Percentiles rank a stretch among this genome's conserved stretches.
Conservation (phyloP, 2,329 filamentous ascomycete species). For the Fusarium decemcellulare region DNA sequence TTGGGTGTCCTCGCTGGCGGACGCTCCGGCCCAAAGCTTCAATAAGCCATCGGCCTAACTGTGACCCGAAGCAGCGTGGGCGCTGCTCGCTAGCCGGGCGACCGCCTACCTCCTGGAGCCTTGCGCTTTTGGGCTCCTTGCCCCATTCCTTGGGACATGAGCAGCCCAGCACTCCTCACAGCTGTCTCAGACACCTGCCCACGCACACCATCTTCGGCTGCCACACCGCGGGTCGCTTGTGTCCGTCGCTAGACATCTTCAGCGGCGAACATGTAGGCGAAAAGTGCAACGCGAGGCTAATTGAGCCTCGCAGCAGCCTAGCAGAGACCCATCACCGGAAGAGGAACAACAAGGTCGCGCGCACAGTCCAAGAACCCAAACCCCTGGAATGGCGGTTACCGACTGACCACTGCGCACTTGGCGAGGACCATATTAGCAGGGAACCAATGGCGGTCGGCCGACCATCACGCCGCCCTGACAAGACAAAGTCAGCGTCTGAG, state of each 20-base stretch:
- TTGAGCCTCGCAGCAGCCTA: constrained; percentile 6
- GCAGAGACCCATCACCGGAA: not conserved
- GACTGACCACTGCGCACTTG: not conserved
- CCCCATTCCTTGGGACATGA: constrained; percentile 9
- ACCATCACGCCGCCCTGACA: not conserved
- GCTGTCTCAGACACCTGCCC: constrained; percentile 9
- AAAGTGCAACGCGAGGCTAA: constrained; percentile 3
- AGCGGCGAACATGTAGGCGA: constrained; percentile 28
- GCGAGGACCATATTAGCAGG: constrained; percentile 1
- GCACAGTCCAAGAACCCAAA: not conserved
- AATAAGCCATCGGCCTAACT: constrained; percentile 18
- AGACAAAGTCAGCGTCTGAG: not conserved
- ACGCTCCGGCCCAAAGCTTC: not conserved
- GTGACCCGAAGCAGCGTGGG: constrained; percentile 1
- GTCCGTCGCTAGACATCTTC: constrained; percentile 1
- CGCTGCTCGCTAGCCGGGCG: constrained; percentile 36
- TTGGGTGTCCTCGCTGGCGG: no score
- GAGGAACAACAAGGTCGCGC: not conserved
- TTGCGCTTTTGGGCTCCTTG: constrained; percentile 13
- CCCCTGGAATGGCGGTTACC: not conserved
- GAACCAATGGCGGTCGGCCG: constrained; percentile 2
- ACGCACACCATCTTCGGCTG: not conserved
- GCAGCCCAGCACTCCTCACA: constrained; percentile 1
- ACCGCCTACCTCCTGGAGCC: not conserved
- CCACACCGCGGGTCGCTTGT: constrained; percentile 14